Percentiles rank a stretch among this genome's conserved stretches.
Conservation (phyloP, 108 stramenopile species). For the Epithemia pelagica region DNA sequence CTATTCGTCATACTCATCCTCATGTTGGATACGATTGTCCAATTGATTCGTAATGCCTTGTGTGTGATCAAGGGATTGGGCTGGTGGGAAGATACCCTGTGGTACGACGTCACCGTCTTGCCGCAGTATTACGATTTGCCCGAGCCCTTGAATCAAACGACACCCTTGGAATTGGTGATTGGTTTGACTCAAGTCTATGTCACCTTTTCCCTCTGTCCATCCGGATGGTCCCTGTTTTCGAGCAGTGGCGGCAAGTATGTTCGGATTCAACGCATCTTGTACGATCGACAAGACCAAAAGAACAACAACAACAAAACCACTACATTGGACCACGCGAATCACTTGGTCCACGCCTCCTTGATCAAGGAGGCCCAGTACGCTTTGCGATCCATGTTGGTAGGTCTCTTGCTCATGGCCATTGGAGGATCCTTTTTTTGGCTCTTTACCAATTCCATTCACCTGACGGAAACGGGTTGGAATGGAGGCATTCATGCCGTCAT, state of each 20-base stretch:
- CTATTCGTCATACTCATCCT: too few relatives aligned
- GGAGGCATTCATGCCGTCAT: conserved; percentile 75
- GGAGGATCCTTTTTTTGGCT: conserved; percentile 83
- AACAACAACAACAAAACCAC: too few relatives aligned
- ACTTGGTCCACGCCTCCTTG: conserved; percentile 52
- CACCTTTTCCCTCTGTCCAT: conserved; percentile 30
- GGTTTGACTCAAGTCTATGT: conserved; percentile 73
- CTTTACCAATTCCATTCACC: conserved; percentile 67
- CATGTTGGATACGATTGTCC: conserved; percentile 78
- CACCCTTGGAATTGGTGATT: conserved; percentile 76
- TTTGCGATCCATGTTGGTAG: conserved; percentile 46
- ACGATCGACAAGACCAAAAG: conserved; percentile 8
- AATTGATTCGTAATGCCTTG: conserved; percentile 71
- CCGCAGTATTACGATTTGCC: conserved; percentile 45
- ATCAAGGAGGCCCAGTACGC: conserved; percentile 48
- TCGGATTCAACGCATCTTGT: conserved; percentile 41
- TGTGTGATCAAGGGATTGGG: conserved; percentile 79
- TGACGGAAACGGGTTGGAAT: conserved; percentile 72
- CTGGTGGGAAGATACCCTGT: conserved; percentile 37
- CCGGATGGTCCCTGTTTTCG: conserved; percentile 45
- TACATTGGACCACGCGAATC: conserved; percentile 25
- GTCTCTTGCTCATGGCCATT: conserved; percentile 46
- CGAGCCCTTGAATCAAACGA: conserved; percentile 62
- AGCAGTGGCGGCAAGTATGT: conserved; percentile 41
- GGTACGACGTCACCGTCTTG: conserved; percentile 47